Base-by-base conservation (phyloP, 495 filamentous ascomycete genomes). In the Hypoxylon crocopeplum region DNA sequence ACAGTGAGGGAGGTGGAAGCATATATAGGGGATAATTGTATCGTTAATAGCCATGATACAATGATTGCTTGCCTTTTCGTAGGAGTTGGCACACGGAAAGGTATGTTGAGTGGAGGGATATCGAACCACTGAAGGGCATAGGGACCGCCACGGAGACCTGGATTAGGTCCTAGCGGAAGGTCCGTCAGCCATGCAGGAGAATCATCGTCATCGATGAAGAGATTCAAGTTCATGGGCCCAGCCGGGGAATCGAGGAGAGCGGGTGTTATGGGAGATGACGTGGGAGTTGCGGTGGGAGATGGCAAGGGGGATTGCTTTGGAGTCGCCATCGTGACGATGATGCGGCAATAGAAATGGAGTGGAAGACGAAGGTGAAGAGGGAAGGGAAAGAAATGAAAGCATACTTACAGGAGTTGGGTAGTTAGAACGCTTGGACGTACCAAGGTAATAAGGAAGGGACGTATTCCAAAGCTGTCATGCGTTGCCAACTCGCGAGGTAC, bases 111-210 rank as follows among this genome's bases (percentile, higher is more conserved):
- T 8, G 25, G 40, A 24, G 41, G 53, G 7, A 21, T 8, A 3
- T 48, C 20, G 11, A 8, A 3, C 48, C 25, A 8, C 51, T 46
- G 30, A 56, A 48, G 12, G 8, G 27, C 62, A 16, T 61, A 66
- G 3, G 62, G 62, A 1, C 62, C 62, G n/a, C 50, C 62, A n/a
- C 62, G 56, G 15, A 66, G 1, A 3, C 56, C 50, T 21, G 62
- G 56, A 33, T 66, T 60, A 12, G 39, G 40, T 3, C 4, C 30
- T 1, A 66, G 16, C 5, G 39, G 22, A 33, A 56, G n/a, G 12
- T 61, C 46, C 7, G 30, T 13, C 11, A 33, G 15, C 27, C 32
- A 57, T 19, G 54, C 40, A 11, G 48, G 38, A 20, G 19, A 34
- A 1, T 22, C 11, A 7, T 36, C n/a, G 8, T 49, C 13, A 8